phyloP scores from a whole-genome alignment of 176 grass and related monocot species.

The Carex pumila region DNA sequence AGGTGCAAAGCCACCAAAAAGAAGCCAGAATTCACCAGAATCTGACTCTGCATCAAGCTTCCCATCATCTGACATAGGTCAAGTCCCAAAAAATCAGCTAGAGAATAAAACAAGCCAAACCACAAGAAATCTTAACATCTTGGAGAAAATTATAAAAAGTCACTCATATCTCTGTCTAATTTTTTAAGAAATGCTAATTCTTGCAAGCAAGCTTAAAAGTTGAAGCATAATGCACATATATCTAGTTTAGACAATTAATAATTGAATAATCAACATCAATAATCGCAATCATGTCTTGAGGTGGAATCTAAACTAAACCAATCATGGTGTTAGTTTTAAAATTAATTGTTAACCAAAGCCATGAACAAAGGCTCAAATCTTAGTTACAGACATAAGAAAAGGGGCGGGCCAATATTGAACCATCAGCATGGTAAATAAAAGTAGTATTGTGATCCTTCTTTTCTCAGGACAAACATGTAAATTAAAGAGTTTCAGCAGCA shows the following conservation, averaged over 20 bases:
- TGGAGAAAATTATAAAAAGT: not conserved
- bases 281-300: not conserved
- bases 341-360: not conserved
- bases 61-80: slow-evolving; percentile 61
- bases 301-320: not conserved
- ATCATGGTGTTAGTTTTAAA: not conserved
- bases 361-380: not conserved
- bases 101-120: not conserved
- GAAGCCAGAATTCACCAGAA: slow-evolving; percentile 91
- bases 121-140: not conserved
- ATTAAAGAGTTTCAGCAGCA: slow-evolving; percentile 9
- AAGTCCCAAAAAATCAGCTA: not conserved
- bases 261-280: not conserved
- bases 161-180: not conserved
- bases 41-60: slow-evolving; percentile 73
- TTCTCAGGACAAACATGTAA: not conserved
- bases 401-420: no score
- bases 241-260: not conserved
- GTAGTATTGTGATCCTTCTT: not conserved
- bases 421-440: not conserved
- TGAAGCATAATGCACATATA: not conserved
- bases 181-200: not conserved
- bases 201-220: not conserved
- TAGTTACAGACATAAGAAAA: slow-evolving; percentile 1
- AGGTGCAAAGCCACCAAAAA: slow-evolving; percentile 95